A percentile compares a stretch with the other conserved stretches of the same genome.
These are phyloP conservation scores for Schizochytrium sp. DNA, from an alignment of 108 stramenopile genomes.

Conservation along the genomic window DNA sequence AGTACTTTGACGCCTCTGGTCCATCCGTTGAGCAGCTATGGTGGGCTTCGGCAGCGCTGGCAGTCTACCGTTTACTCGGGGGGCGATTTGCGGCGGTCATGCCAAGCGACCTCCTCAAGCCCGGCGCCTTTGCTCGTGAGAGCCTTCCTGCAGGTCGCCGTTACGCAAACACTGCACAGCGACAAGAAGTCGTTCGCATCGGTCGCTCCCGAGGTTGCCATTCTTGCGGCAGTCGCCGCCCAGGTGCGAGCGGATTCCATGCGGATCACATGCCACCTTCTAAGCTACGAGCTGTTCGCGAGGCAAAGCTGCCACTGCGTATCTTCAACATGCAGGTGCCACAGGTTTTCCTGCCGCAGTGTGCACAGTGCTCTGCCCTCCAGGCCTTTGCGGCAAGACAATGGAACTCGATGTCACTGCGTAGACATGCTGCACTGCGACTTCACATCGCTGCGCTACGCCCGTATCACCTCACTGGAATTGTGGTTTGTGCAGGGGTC, in stretches of 20 bases:
- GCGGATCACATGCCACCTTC: slow-evolving; percentile 58
- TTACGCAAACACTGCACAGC: not conserved
- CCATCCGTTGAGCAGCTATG: too few relatives aligned
- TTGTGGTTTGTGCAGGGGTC: too few relatives aligned
- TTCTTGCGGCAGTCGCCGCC: not conserved
- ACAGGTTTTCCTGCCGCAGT: slow-evolving; percentile 34
- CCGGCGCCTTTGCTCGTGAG: slow-evolving; percentile 44
- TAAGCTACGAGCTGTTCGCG: not conserved
- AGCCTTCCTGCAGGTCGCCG: not conserved
- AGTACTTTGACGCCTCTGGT: not conserved
- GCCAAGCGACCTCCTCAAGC: slow-evolving; percentile 34
- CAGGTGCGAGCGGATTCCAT: not conserved
- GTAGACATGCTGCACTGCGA: not conserved
- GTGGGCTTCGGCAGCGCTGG: not conserved
- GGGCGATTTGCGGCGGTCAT: slow-evolving; percentile 5
- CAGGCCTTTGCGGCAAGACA: not conserved
- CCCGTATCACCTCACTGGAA: not conserved
- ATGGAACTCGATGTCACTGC: not conserved
- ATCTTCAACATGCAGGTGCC: not conserved
- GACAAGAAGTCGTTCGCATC: not conserved
- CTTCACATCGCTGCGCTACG: not conserved
- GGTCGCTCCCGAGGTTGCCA: not conserved
- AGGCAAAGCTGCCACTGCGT: not conserved
- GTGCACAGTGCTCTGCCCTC: not conserved
- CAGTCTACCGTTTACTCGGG: slow-evolving; percentile 2